Base-by-base conservation (phyloP, 768 basidiomycete genomes). In the Leccinum incarnatum region DNA sequence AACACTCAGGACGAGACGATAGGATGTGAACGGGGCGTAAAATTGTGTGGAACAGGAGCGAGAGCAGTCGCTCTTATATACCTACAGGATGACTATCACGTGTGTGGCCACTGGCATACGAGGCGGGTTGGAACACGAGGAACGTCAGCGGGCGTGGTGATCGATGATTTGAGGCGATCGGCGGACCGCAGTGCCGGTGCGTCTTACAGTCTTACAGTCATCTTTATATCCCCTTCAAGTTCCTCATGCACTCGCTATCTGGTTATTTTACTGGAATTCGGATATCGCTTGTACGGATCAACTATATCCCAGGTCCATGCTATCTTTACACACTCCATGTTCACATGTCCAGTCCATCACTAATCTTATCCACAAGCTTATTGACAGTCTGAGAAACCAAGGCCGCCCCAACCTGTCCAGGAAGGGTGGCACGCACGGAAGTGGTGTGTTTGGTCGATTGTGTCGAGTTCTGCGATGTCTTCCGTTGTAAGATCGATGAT, bases 351-450 rank as follows among this genome's bases (percentile, higher is more conserved):
- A 21, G 10, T 46, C 40, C 34, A 59, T 45, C 30, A 17, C n/a
- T 15, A 7, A 57, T 34, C 17, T 51, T 52, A 52, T 34, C 25
- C 51, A 50, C 60, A 51, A 37, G 51, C 30, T 49, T 64, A 75
- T 64, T 74, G 68, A 74, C 81, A 80, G 67, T 86, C 83, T 32
- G 79, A 76, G 79, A 88, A 86, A 11, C 85, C 85, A 45, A 88
- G 79, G 58, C 62, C 1, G 15, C 86, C 86, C 75, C 80, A 87
- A 57, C 83, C 83, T 42, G 85, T 82, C 85, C 84, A 88, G 55
- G 71, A 67, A 9, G 87, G 86, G 62, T 81, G 79, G 74, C 85
- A 87, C 51, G 78, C 85, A 57, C 87, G 81, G 81, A 86, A 85
- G 68, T 83, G 82, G 49, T 74, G 69, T 4, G 78, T 81, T 75